Evolutionary conservation across 139 green algal species (phyloP).

Genomic region (Chlorella sp.): DNA sequence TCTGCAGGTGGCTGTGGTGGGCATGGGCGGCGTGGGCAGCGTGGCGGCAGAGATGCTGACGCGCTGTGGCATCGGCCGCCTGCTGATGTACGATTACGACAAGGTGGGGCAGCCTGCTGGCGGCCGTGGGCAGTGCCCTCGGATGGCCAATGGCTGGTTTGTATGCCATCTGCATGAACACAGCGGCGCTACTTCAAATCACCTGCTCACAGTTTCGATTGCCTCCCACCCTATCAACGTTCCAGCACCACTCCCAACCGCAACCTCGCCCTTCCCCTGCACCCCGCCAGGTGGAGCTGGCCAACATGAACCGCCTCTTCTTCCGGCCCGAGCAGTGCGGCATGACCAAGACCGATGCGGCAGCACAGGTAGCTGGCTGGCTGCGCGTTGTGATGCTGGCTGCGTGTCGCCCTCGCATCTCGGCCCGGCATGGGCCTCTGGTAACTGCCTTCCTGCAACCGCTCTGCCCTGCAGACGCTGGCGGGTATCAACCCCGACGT

Average conservation of each 20-base stretch:
- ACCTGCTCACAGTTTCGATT: too few relatives aligned
- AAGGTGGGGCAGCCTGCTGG: constrained; percentile 24
- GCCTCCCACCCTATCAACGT: neutral
- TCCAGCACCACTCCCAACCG: too few relatives aligned
- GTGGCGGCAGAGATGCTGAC: constrained; percentile 98
- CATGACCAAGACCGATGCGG: constrained; percentile 98
- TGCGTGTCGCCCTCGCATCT: too few relatives aligned
- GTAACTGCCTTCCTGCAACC: too few relatives aligned
- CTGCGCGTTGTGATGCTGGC: neutral
- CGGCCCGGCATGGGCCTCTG: neutral
- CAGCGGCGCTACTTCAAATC: too few relatives aligned
- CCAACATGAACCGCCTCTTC: constrained; percentile 99
- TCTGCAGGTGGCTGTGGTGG: constrained; percentile 76
- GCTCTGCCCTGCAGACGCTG: constrained; percentile 77
- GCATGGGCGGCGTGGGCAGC: constrained; percentile 93
- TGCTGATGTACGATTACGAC: constrained; percentile 95
- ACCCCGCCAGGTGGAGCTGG: constrained; percentile 83
- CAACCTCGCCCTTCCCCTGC: neutral
- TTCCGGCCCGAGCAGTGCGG: constrained; percentile 96
- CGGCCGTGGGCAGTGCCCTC: neutral
- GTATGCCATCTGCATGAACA: too few relatives aligned
- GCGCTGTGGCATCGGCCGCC: constrained; percentile 90
- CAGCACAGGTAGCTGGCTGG: constrained; percentile 53
- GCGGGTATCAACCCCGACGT: constrained; percentile 95
- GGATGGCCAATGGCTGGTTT: neutral